Evolutionary conservation across 805 yeast species (phyloP).

Genomic region (Scheffersomyces amazonensis): DNA sequence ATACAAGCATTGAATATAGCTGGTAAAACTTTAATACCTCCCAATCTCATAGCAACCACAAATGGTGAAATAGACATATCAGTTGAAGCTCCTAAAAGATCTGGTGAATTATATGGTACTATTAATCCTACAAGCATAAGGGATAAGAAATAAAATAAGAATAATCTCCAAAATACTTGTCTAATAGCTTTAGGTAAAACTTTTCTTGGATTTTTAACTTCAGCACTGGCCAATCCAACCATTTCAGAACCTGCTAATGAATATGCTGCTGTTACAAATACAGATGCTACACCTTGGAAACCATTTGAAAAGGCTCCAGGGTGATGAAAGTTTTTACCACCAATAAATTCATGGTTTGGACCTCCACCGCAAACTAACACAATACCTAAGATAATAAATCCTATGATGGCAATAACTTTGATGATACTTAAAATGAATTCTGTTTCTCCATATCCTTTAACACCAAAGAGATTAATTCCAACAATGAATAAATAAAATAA

Average conservation of each 20-base stretch:
- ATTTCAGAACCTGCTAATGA: constrained; percentile 36
- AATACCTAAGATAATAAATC: constrained; percentile 34
- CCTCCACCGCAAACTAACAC: constrained; percentile 39
- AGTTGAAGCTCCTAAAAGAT: constrained; percentile 46
- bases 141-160: constrained; percentile 35
- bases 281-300: constrained; percentile 36
- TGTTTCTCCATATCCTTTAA: constrained; percentile 37
- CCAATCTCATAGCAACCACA: constrained; percentile 64
- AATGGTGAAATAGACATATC: constrained; percentile 70
- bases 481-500: constrained; percentile 29
- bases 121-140: constrained; percentile 34
- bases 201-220: constrained; percentile 36
- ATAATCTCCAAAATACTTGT: constrained; percentile 44
- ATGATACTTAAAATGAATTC: constrained; percentile 29
- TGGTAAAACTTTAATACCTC: constrained; percentile 64
- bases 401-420: constrained; percentile 33
- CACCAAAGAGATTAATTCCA: constrained; percentile 31
- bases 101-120: constrained; percentile 50
- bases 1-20: constrained; percentile 74
- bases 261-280: constrained; percentile 36
- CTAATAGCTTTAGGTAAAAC: constrained; percentile 40
- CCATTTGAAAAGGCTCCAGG: constrained; percentile 37
- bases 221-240: constrained; percentile 39
- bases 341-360: constrained; percentile 33
- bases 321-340: constrained; percentile 26